Conservation (phyloP, 1,139 yeast species). For the Yarrowia galli region DNA sequence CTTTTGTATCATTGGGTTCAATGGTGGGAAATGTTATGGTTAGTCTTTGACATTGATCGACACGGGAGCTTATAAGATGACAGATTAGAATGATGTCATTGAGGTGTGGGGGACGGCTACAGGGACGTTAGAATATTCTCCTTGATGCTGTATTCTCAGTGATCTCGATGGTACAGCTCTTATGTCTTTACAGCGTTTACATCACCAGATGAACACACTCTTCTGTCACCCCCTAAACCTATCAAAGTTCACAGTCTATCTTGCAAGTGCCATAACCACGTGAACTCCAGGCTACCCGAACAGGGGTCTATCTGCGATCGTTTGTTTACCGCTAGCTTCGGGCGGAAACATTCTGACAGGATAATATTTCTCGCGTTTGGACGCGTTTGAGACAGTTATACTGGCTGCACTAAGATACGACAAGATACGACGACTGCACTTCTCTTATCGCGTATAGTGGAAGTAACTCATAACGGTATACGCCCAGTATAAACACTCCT, state of each 20-base stretch:
- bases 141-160: neutral
- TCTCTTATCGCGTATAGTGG: too few relatives aligned
- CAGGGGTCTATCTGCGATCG: neutral
- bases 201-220: too few relatives aligned
- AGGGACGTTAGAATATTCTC: neutral
- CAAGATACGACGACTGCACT: too few relatives aligned
- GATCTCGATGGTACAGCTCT: too few relatives aligned
- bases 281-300: conserved; percentile 10
- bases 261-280: conserved; percentile 4
- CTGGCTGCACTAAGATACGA: too few relatives aligned
- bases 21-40: neutral
- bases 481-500: too few relatives aligned
- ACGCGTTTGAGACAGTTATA: neutral
- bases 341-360: neutral
- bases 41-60: conserved; percentile 4
- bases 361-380: conserved; percentile 3
- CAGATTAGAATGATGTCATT: neutral
- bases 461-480: too few relatives aligned
- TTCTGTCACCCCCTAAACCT: too few relatives aligned
- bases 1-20: neutral
- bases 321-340: neutral
- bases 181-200: too few relatives aligned
- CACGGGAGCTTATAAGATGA: neutral
- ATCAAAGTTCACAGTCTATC: neutral
- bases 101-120: too few relatives aligned